Evolutionary conservation across 257 asterid genomes (phyloP).

Genomic region (Scutellaria minor): DNA sequence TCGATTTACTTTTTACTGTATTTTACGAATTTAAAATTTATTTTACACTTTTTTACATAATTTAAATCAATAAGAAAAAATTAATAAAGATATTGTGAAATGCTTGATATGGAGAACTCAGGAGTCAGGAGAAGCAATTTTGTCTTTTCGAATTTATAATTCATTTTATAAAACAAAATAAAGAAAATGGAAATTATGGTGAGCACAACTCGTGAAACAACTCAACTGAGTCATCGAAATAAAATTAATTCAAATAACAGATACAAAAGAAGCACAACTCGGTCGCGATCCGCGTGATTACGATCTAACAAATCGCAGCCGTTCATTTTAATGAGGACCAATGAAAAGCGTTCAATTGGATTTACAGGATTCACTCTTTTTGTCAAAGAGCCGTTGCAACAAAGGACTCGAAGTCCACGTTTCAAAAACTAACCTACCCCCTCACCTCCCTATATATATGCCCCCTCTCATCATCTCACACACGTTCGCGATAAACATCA

Average conservation of each 20-base stretch:
- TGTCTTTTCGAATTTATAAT: not conserved
- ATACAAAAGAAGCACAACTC: constrained; percentile 60
- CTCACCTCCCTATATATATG: constrained; percentile 25
- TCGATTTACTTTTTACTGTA: no score
- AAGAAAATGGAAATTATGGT: not conserved
- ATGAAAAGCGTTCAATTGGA: not conserved
- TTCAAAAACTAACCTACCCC: constrained; percentile 24
- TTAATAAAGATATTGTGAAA: no score
- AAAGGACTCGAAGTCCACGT: constrained; percentile 27
- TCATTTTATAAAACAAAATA: not conserved
- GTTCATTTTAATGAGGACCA: constrained; percentile 8
- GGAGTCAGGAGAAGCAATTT: no score
- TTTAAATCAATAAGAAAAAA: no score
- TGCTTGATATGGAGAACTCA: no score
- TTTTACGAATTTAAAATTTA: no score
- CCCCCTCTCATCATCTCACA: not conserved
- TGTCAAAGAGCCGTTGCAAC: constrained; percentile 28
- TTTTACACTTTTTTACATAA: no score
- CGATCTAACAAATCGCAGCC: constrained; percentile 35
- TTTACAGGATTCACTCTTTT: constrained; percentile 39
- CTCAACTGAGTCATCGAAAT: constrained; percentile 39
- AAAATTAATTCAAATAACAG: not conserved
- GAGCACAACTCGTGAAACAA: constrained; percentile 10
- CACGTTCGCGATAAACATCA: not conserved
- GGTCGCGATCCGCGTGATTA: constrained; percentile 42